Conservation (phyloP, 176 grass and related monocot genomes). For the Thalia dealbata region DNA sequence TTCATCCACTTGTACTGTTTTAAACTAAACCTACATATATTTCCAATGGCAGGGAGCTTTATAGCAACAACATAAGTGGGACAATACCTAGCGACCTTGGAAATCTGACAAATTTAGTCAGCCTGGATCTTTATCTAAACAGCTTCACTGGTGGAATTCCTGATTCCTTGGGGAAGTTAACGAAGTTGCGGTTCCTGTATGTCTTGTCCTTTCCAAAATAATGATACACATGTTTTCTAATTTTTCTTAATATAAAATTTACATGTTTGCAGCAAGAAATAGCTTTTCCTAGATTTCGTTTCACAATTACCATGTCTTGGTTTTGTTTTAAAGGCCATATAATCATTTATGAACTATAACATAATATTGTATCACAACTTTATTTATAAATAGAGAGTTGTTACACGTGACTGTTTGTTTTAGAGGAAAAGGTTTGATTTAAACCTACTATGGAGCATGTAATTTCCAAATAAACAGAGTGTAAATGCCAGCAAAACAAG, state of each 20-base stretch:
- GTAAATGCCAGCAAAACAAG: no score
- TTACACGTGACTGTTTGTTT: no score
- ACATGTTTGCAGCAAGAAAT: background rate
- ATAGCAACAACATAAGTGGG: constrained; percentile 11
- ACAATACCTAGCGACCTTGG: constrained; percentile 4
- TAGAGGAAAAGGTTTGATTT: no score
- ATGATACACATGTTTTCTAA: background rate
- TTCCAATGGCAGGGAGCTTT: constrained; percentile 9
- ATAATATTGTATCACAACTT: no score
- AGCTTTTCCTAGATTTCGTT: background rate
- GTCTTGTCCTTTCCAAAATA: background rate
- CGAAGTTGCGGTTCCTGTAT: constrained; percentile 8
- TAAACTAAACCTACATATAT: background rate
- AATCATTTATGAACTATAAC: no score
- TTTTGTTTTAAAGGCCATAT: no score
- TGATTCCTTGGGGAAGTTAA: constrained; percentile 12
- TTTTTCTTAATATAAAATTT: background rate
- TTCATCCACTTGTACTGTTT: background rate
- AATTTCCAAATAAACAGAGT: no score
- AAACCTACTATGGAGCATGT: no score
- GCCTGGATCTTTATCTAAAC: constrained; percentile 5
- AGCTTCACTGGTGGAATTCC: constrained; percentile 12
- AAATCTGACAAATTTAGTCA: constrained; percentile 10
- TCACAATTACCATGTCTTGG: background rate
- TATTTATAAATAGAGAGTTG: no score